These are phyloP conservation scores for Silybum marianum DNA, from an alignment of 129 eudicot genomes.

Conservation along the genomic window DNA sequence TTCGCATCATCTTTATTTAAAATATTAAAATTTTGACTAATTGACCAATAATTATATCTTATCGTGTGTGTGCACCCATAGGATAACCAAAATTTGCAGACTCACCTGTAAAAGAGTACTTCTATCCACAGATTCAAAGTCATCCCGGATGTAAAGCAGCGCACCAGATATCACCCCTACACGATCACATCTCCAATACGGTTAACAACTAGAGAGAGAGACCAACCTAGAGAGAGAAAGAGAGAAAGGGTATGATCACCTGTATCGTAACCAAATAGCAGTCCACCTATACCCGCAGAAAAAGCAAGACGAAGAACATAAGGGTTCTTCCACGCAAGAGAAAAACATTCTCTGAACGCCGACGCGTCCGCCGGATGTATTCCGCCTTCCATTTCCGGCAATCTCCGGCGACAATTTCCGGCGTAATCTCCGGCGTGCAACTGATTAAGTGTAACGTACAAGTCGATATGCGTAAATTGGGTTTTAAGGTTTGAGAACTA, in stretches of 20 bases:
- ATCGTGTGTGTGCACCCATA: neutral
- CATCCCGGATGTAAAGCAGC: slow-evolving; percentile 63
- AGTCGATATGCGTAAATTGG: neutral
- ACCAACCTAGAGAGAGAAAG: neutral
- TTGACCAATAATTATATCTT: slow-evolving; percentile 7
- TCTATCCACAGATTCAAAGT: slow-evolving; percentile 60
- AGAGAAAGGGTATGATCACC: slow-evolving; percentile 33
- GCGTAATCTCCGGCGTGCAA: neutral
- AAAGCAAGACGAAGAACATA: slow-evolving; percentile 74
- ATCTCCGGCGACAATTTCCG: neutral
- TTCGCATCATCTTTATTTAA: no score
- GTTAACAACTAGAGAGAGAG: neutral
- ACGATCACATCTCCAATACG: slow-evolving; percentile 8
- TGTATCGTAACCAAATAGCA: slow-evolving; percentile 78
- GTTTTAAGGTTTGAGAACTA: neutral
- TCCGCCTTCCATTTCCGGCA: slow-evolving; percentile 62
- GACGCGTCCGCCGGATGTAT: slow-evolving; percentile 50
- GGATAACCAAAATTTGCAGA: neutral
- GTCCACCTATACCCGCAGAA: slow-evolving; percentile 86
- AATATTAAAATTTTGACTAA: no score
- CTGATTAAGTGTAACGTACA: neutral
- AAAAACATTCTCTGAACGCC: slow-evolving; percentile 62
- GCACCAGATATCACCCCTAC: slow-evolving; percentile 85
- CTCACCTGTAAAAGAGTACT: slow-evolving; percentile 56
- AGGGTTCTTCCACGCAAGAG: slow-evolving; percentile 60